Evolutionary conservation across 2,329 filamentous ascomycete species (phyloP).

Genomic region (Colletotrichum sp.): DNA sequence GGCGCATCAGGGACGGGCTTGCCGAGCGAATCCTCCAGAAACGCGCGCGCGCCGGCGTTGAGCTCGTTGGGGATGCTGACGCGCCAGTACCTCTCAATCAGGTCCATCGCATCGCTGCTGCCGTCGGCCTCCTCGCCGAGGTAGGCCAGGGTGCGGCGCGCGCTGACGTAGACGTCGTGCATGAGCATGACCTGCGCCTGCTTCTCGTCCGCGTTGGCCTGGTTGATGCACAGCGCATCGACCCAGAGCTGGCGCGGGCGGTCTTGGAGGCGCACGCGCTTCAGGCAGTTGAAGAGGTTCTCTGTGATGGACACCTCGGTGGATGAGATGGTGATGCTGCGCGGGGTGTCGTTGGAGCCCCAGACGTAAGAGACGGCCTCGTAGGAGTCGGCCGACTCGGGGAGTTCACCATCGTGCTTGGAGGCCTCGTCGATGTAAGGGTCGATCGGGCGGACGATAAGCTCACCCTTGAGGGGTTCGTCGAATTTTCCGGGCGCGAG

Average conservation of each 20-base stretch:
- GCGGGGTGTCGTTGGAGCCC: constrained; percentile 14
- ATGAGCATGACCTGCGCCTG: constrained; percentile 20
- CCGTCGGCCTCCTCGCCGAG: constrained; percentile 25
- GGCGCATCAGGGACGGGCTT: constrained; percentile 7
- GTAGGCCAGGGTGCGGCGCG: constrained; percentile 29
- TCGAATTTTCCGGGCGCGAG: neutral
- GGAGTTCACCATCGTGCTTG: constrained; percentile 4
- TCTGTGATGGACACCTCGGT: constrained; percentile 9
- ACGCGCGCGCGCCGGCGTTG: constrained; percentile 14
- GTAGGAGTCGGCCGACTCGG: constrained; percentile 1
- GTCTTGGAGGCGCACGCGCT: constrained; percentile 8
- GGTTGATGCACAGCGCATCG: constrained; percentile 27
- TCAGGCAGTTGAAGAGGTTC: constrained; percentile 11
- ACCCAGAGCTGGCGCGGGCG: constrained; percentile 19
- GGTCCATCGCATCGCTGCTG: constrained; percentile 6
- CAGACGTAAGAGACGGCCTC: constrained; percentile 22
- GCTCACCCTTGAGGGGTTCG: constrained; percentile 2
- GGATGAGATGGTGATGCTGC: neutral
- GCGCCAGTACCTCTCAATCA: constrained; percentile 18
- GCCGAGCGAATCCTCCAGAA: neutral
- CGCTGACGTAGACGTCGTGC: constrained; percentile 26
- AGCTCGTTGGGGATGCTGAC: constrained; percentile 1
- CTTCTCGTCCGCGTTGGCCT: constrained; percentile 14
- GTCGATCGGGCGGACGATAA: neutral
- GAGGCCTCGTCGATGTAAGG: constrained; percentile 10